Percentiles rank a stretch among this genome's conserved stretches.
Conservation (phyloP, 257 asterid genomes). For the Voacanga thouarsii region DNA sequence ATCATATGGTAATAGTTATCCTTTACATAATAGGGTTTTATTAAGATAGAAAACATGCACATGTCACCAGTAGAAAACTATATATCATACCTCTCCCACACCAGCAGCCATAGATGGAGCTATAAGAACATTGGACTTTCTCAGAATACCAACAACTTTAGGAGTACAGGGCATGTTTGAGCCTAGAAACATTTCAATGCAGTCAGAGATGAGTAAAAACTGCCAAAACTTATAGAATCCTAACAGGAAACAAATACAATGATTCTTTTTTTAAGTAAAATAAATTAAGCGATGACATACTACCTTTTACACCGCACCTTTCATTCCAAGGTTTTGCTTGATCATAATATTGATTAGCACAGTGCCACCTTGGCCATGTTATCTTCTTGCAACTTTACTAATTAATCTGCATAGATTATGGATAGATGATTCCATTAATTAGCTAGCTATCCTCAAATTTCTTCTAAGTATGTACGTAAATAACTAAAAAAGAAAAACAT, state of each 20-base stretch:
- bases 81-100: slow-evolving; percentile 83
- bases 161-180: slow-evolving; percentile 97
- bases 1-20: background rate
- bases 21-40: background rate
- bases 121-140: slow-evolving; percentile 76
- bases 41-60: background rate
- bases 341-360: slow-evolving; percentile 87
- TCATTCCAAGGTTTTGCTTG: slow-evolving; percentile 95
- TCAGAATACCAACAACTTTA: slow-evolving; percentile 81
- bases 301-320: slow-evolving; percentile 97
- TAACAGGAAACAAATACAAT: background rate
- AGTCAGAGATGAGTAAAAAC: slow-evolving; percentile 16
- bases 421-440: no score
- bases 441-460: no score
- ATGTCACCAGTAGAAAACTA: background rate
- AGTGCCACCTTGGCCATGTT: no score
- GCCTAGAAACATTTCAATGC: slow-evolving; percentile 37
- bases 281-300: slow-evolving; percentile 10
- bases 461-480: no score
- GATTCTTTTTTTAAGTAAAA: background rate
- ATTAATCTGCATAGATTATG: no score
- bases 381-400: no score
- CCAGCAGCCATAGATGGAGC: slow-evolving; percentile 99
- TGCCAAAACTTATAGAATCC: slow-evolving; percentile 8
- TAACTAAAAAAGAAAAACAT: no score